Evolutionary conservation across 352 stramenopile species (phyloP), one percentile per base, ranked within the genome.

Genomic region (Phytopythium delawarense): DNA sequence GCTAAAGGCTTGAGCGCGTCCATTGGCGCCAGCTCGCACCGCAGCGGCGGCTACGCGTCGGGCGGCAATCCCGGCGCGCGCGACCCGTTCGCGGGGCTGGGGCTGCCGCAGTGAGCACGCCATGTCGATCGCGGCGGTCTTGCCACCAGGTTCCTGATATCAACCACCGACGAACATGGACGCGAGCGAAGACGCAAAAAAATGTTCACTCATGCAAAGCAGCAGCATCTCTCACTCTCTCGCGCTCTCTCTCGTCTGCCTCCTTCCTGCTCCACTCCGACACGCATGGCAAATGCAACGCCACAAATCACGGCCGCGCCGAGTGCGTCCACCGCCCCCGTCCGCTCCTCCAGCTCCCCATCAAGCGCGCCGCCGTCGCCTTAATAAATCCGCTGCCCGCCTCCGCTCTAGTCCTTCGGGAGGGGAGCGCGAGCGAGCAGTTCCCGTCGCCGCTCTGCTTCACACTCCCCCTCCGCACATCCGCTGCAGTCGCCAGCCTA

Each of bases 71-170:
- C 39, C 44, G 68, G 61, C 16, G 51, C 57, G 7, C 58, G 61
- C 20, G 85, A 94, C 56, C 85, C 85, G 44, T 94, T 94, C 67
- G 82, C 85, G 7, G 85, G 85, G 11, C 65, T 92, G 23, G 85
- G 82, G n/a, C 59, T 90, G 59, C 81, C 81, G 5, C 67, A 79
- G 57, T 67, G 23, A 83, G 52, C 68, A n/a, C 65, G n/a, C 28
- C 64, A 48, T 34, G 53, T 54, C 54, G 35, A 55, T 40, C 35
- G 42, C 8, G 42, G 18, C 7, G 30, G 18, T n/a, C 4, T 25
- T 42, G 23, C 40, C 34, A 18, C 34, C 18, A 44, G 51, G 23
- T 34, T 32, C 18, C 18, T 9, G 45, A 51, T 52, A 52, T 52
- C 0, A 52, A 16, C 46, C 46, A 12, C 46, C 46, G 23, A 52